Conservation (phyloP, 345 rosid species). For the Laguncularia racemosa region DNA sequence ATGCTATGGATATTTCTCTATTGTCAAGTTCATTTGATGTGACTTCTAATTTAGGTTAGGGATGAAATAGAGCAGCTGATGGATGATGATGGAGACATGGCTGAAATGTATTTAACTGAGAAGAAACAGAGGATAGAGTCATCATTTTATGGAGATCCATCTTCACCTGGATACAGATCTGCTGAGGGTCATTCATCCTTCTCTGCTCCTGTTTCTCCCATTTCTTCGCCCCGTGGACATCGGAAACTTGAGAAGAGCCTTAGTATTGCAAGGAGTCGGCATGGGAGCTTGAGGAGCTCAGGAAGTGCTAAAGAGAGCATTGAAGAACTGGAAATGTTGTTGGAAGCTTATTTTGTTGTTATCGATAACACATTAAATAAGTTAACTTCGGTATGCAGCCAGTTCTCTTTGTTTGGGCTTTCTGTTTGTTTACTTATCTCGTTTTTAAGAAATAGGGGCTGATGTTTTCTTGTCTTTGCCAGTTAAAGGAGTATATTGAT, state of each 20-base stretch:
- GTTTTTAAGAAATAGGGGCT: neutral
- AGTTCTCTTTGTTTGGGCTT: neutral
- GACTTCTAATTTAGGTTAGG: constrained; percentile 21
- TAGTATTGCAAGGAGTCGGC: constrained; percentile 2
- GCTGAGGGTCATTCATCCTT: neutral
- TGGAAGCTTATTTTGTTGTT: constrained; percentile 38
- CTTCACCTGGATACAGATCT: neutral
- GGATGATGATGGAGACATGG: constrained; percentile 41
- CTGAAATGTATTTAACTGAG: constrained; percentile 34
- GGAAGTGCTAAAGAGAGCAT: constrained; percentile 28
- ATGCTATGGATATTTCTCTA: too few species aligned
- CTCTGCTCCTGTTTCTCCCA: constrained; percentile 2
- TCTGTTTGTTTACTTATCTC: neutral
- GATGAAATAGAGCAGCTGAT: constrained; percentile 39
- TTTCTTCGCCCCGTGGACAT: neutral
- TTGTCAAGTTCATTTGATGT: neutral
- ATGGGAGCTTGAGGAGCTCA: constrained; percentile 17
- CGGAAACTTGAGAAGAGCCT: constrained; percentile 4
- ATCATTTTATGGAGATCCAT: constrained; percentile 11
- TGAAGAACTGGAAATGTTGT: constrained; percentile 36
- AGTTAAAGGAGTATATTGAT: constrained; percentile 38
- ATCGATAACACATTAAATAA: constrained; percentile 36
- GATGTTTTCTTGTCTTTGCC: neutral
- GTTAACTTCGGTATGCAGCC: constrained; percentile 26
- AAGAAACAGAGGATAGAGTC: constrained; percentile 34